phyloP scores from a whole-genome alignment of 345 rosid genomes.

The Sonneratia caseolaris region DNA sequence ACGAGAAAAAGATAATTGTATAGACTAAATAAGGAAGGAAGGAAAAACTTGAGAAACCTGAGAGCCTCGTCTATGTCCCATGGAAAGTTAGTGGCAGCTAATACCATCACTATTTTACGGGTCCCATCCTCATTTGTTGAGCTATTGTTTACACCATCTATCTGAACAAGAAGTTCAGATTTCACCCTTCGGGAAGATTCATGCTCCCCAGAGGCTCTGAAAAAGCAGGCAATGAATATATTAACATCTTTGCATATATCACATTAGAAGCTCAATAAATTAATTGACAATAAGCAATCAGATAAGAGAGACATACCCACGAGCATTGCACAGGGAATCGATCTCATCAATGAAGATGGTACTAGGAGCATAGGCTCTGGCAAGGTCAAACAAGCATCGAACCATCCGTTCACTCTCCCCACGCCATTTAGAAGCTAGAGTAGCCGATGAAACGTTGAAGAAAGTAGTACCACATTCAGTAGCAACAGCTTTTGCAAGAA shows the following conservation, averaged over 20 bases:
- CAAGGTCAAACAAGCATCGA: conserved; percentile 87
- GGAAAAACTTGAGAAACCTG: conserved; percentile 34
- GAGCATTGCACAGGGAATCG: conserved; percentile 90
- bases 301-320: conserved; percentile 55
- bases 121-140: conserved; percentile 94
- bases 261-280: neutral
- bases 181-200: conserved; percentile 99
- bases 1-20: neutral
- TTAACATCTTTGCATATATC: neutral
- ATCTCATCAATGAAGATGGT: conserved; percentile 96
- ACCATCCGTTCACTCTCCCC: conserved; percentile 99
- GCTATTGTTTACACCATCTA: conserved; percentile 91
- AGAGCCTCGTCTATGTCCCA: conserved; percentile 99
- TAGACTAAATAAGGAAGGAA: conserved; percentile 1
- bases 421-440: conserved; percentile 96
- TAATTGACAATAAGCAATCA: neutral
- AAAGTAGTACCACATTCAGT: conserved; percentile 97
- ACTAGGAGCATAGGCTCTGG: conserved; percentile 96
- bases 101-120: conserved; percentile 94
- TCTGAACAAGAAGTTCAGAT: conserved; percentile 99
- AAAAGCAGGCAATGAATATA: conserved; percentile 7
- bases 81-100: conserved; percentile 98
- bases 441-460: conserved; percentile 94
- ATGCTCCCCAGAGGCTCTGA: conserved; percentile 93
- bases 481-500: conserved; percentile 95